Evolutionary conservation across 768 basidiomycete species (phyloP), one percentile per base, ranked within the genome.

Genomic region (Strobilomyces confusus): DNA sequence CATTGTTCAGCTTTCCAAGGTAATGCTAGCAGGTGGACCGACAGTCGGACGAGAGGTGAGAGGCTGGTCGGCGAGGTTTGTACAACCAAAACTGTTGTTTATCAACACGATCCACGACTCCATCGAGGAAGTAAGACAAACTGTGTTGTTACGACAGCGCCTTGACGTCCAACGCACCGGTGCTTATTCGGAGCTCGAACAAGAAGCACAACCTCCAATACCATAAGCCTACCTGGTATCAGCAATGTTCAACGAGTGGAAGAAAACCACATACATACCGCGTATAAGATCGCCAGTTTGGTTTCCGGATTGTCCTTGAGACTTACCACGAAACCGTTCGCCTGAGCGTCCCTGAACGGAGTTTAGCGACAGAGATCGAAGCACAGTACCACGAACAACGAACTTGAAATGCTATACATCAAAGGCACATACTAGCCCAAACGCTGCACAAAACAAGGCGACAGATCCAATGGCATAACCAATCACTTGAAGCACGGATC

Each of bases 81-180:
- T 3, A 60, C 51, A 2, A 77, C 57, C 5, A 93, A 68, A 4
- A 82, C 47, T 13, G 77, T 36, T 73, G 57, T 88, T 91, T 38
- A 73, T 57, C 15, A 82, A 50, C 0, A 87, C 82, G n/a, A 94
- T 58, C 1, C 81, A 86, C 1, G 84, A 87, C n/a, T n/a, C 92
- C 91, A 93, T 32, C 72, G 77, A 0, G 58, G 66, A 22, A 80
- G 60, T 51, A 82, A 80, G 0, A 87, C 75, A 58, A 95, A 94
- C 52, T 92, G 87, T 0, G 93, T 95, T 0, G 92, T 79, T 0
- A 86, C 81, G 17, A 95, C 87, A 0, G 77, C 70, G 19, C 87
- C 86, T 88, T 59, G 11, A 17, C 3, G 20, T 48, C 17, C n/a
- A 13, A 38, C 20, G 19, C 9, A 11, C 58, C 26, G 67, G 53